Percentiles rank a stretch among this genome's conserved stretches.
These are phyloP conservation scores for Coemansia sp. DNA, from an alignment of 192 early-diverging fungal genomes.

Conservation along the genomic window DNA sequence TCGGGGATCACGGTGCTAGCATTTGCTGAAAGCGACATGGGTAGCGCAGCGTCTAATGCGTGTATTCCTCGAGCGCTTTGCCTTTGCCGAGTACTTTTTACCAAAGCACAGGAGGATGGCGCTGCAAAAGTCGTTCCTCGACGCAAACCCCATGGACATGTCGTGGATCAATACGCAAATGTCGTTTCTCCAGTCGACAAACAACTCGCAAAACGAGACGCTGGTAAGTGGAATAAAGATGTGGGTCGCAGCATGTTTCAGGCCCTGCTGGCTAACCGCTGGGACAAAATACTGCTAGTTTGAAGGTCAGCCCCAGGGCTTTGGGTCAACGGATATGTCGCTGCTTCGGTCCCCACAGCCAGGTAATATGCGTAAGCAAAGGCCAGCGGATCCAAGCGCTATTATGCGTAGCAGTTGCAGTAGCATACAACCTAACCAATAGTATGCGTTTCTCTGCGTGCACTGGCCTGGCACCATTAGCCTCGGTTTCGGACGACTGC, in stretches of 20 bases:
- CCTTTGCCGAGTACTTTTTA: not conserved
- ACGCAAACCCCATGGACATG: conserved; percentile 7
- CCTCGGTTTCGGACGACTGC: conserved; percentile 6
- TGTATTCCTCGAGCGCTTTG: not conserved
- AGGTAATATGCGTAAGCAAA: too few relatives aligned
- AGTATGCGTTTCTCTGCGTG: too few relatives aligned
- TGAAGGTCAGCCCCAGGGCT: conserved; percentile 21
- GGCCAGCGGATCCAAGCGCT: too few relatives aligned
- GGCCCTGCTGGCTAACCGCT: not conserved
- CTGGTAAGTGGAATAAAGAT: conserved; percentile 21
- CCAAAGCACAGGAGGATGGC: conserved; percentile 9
- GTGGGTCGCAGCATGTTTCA: too few relatives aligned
- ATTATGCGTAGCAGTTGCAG: too few relatives aligned
- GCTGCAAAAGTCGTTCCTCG: conserved; percentile 38
- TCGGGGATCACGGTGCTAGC: too few relatives aligned
- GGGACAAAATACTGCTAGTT: conserved; percentile 6
- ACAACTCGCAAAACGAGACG: conserved; percentile 38
- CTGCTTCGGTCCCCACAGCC: not conserved
- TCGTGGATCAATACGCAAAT: conserved; percentile 19
- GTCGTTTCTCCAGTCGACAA: conserved; percentile 8
- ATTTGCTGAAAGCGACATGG: not conserved
- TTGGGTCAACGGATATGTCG: conserved; percentile 8
- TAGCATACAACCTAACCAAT: too few relatives aligned
- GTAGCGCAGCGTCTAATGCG: not conserved
- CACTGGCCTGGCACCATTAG: too few relatives aligned